Evolutionary conservation across 2,329 filamentous ascomycete genomes (phyloP).

Genomic region (Monosporascus sp.): DNA sequence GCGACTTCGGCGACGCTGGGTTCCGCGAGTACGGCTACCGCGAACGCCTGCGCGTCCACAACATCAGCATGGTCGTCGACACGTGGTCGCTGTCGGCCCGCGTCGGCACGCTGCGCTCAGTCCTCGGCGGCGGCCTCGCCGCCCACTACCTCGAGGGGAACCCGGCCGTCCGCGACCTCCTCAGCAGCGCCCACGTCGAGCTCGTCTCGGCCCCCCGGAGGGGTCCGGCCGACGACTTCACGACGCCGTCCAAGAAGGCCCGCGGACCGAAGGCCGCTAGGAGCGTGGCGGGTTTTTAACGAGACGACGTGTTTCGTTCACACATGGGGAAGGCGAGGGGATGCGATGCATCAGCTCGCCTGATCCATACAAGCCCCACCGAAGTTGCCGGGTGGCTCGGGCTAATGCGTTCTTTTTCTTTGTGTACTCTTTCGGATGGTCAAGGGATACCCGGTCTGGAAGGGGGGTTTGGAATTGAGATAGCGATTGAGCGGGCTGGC

Average conservation of each 20-base stretch:
- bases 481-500: no score
- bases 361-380: neutral
- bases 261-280: constrained; percentile 12
- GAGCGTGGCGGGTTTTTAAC: constrained; percentile 4
- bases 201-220: constrained; percentile 16
- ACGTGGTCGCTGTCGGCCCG: constrained; percentile 46
- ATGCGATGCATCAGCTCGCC: neutral
- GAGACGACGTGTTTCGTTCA: neutral
- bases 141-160: constrained; percentile 34
- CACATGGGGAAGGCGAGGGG: no score
- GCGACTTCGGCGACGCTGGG: constrained; percentile 30
- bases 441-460: neutral
- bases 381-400: no score
- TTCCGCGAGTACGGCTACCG: constrained; percentile 47
- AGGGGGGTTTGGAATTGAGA: neutral
- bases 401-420: neutral
- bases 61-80: constrained; percentile 40
- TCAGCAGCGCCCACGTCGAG: constrained; percentile 27
- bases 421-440: neutral
- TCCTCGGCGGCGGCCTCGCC: constrained; percentile 41
- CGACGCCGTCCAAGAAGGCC: constrained; percentile 9
- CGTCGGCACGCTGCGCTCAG: constrained; percentile 40
- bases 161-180: constrained; percentile 30
- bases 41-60: constrained; percentile 43
- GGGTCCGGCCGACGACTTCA: constrained; percentile 5